Evolutionary conservation across 2,329 filamentous ascomycete species (phyloP).

Genomic region (Sporothrix inflata): DNA sequence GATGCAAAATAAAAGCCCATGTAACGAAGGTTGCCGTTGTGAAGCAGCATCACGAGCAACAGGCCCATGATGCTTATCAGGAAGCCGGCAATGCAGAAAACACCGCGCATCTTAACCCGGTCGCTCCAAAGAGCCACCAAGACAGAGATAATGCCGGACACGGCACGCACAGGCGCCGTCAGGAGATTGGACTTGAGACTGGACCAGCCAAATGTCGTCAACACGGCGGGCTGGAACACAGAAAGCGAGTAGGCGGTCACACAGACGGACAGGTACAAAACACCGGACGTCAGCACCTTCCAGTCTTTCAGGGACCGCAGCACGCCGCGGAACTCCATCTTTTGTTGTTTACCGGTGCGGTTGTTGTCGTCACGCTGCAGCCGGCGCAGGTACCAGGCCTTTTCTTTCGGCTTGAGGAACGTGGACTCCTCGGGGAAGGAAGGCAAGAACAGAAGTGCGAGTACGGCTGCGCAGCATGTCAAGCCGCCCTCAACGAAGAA

Average conservation of each 20-base stretch:
- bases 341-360: neutral
- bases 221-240: conserved; percentile 12
- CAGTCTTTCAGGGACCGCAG: conserved; percentile 10
- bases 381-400: conserved; percentile 2
- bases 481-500: conserved; percentile 6
- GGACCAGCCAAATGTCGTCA: neutral
- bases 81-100: neutral
- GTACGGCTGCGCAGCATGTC: neutral
- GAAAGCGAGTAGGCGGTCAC: conserved; percentile 10
- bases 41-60: neutral
- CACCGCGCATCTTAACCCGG: neutral
- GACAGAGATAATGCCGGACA: conserved; percentile 9
- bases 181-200: conserved; percentile 15
- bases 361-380: neutral
- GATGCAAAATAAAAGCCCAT: conserved; percentile 18
- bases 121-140: conserved; percentile 2
- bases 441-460: neutral
- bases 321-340: neutral
- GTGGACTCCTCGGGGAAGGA: conserved; percentile 1
- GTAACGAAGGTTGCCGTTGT: conserved; percentile 6
- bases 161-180: neutral
- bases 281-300: neutral
- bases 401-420: neutral
- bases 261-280: conserved; percentile 9
- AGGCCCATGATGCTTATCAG: neutral